These are phyloP conservation scores for Xylariales sp. DNA, from an alignment of 2,329 filamentous ascomycete genomes.

Conservation along the genomic window DNA sequence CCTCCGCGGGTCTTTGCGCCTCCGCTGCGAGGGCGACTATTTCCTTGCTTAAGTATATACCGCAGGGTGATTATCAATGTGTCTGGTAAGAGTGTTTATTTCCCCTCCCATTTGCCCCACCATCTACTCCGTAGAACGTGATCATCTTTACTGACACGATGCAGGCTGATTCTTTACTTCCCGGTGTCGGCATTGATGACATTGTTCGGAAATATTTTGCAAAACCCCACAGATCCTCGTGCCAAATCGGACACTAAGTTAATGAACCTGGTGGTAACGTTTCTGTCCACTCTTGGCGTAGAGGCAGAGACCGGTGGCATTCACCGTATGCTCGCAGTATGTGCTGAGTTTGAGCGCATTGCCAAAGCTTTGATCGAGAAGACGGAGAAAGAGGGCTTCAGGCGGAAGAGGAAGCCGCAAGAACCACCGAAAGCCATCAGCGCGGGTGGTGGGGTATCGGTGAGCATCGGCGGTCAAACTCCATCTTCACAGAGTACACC, in stretches of 20 bases:
- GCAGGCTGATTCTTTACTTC: slow-evolving; percentile 90
- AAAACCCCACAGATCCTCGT: slow-evolving; percentile 86
- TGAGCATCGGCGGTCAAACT: slow-evolving; percentile 17
- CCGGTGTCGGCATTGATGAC: slow-evolving; percentile 93
- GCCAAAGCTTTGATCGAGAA: slow-evolving; percentile 88
- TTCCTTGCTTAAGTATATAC: slow-evolving; percentile 90
- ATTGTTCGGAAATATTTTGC: slow-evolving; percentile 90
- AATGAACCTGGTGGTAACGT: slow-evolving; percentile 91
- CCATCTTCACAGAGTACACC: slow-evolving; percentile 20
- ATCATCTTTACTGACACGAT: slow-evolving; percentile 20
- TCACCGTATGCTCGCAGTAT: slow-evolving; percentile 88
- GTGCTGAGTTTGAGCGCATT: slow-evolving; percentile 94
- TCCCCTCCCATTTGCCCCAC: too few relatives aligned
- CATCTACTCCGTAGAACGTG: too few relatives aligned
- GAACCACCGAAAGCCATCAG: slow-evolving; percentile 32
- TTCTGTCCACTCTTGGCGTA: slow-evolving; percentile 81
- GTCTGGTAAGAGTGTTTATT: slow-evolving; percentile 67
- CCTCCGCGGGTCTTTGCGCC: slow-evolving; percentile 87
- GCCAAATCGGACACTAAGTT: slow-evolving; percentile 84
- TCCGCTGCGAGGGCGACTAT: slow-evolving; percentile 91
- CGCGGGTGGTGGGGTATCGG: slow-evolving; percentile 15
- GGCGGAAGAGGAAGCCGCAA: slow-evolving; percentile 79
- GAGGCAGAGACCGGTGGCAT: slow-evolving; percentile 89
- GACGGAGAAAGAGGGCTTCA: slow-evolving; percentile 76
- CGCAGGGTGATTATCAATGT: slow-evolving; percentile 89